These are phyloP conservation scores for Grigorovia transvaalensis DNA, from an alignment of 805 yeast genomes.

Conservation along the genomic window DNA sequence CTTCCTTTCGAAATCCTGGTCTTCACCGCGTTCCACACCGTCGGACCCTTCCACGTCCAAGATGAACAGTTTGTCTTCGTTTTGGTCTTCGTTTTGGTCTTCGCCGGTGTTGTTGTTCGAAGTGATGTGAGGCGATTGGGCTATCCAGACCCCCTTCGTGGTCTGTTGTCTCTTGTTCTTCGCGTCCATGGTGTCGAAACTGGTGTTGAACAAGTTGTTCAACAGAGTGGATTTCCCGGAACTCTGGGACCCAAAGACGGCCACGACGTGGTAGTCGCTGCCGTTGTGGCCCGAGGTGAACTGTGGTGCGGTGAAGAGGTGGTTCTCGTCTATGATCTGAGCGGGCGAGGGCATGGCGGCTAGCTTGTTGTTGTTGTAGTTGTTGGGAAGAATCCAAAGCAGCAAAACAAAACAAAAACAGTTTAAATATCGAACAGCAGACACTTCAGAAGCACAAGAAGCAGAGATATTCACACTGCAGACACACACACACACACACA, in stretches of 20 bases:
- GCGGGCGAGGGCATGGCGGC: conserved; percentile 23
- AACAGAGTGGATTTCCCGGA: conserved; percentile 92
- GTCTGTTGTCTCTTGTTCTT: conserved; percentile 71
- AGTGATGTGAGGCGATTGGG: conserved; percentile 39
- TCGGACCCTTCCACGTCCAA: conserved; percentile 99
- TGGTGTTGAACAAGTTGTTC: conserved; percentile 75
- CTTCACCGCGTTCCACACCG: conserved; percentile 96
- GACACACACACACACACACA: no score
- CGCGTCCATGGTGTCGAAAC: conserved; percentile 91
- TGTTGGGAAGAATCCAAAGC: no score
- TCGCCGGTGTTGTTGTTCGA: conserved; percentile 7
- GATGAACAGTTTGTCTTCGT: conserved; percentile 45
- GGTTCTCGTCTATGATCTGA: conserved; percentile 45
- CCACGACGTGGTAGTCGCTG: conserved; percentile 73
- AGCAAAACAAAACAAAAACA: no score
- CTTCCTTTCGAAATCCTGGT: conserved; percentile 94
- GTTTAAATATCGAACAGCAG: background rate
- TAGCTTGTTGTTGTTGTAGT: background rate
- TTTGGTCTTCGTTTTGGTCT: background rate
- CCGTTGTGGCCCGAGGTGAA: conserved; percentile 36
- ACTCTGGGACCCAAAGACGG: conserved; percentile 95
- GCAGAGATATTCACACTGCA: background rate
- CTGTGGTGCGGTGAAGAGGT: conserved; percentile 32
- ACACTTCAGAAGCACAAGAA: no score
- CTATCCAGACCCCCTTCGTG: conserved; percentile 75